phyloP scores from a whole-genome alignment of 495 filamentous ascomycete genomes.

The Penicillium goetzii region DNA sequence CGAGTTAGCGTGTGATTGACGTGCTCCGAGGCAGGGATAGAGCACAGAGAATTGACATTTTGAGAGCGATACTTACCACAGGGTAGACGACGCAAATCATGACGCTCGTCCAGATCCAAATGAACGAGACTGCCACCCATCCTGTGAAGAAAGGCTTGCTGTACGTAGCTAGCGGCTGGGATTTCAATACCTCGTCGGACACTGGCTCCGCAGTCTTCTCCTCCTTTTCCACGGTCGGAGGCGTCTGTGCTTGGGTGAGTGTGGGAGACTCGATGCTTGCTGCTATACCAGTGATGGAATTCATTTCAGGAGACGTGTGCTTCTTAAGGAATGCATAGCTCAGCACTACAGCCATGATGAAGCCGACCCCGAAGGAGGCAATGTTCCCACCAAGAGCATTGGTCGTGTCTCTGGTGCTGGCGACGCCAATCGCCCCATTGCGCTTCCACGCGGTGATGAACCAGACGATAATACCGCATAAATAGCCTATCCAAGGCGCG shows the following conservation, averaged over 20 bases:
- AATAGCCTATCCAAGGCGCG: slow-evolving; percentile 38
- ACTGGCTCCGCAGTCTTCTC: not conserved
- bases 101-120: slow-evolving; percentile 49
- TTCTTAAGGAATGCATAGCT: slow-evolving; percentile 40
- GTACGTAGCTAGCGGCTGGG: slow-evolving; percentile 33
- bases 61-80: slow-evolving; percentile 27
- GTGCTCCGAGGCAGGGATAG: not conserved
- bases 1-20: not conserved
- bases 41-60: not conserved
- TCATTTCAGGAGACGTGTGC: slow-evolving; percentile 16
- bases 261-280: not conserved
- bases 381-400: slow-evolving; percentile 48
- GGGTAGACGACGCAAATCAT: slow-evolving; percentile 49
- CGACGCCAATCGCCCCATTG: slow-evolving; percentile 36
- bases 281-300: not conserved
- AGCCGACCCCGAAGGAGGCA: slow-evolving; percentile 40
- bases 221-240: not conserved
- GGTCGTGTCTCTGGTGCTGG: slow-evolving; percentile 39
- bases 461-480: slow-evolving; percentile 38
- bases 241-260: not conserved
- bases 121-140: slow-evolving; percentile 50
- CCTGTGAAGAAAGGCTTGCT: slow-evolving; percentile 42
- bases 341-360: slow-evolving; percentile 38
- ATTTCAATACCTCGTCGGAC: not conserved
- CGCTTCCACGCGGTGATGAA: slow-evolving; percentile 40